Percentiles rank a stretch among this genome's conserved stretches.
These are phyloP conservation scores for Phtheirospermum japonicum DNA, from an alignment of 257 asterid genomes.

Conservation along the genomic window DNA sequence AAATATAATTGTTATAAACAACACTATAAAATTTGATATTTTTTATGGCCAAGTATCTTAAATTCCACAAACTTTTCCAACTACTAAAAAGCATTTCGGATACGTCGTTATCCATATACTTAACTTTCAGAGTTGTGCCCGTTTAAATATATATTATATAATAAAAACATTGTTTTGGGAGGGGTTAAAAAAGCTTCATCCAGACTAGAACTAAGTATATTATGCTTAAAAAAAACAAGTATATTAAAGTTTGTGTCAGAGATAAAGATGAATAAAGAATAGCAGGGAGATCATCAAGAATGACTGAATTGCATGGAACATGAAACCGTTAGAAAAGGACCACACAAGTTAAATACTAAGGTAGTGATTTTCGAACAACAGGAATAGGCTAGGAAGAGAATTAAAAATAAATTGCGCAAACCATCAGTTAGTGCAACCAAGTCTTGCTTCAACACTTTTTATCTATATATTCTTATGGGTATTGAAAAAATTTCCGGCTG, in stretches of 20 bases:
- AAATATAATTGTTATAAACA: neutral
- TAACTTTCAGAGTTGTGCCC: neutral
- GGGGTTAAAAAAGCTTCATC: neutral
- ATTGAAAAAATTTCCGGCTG: conserved; percentile 4
- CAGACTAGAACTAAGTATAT: neutral
- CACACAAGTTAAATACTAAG: conserved; percentile 10
- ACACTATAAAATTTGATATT: neutral
- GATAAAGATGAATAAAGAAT: neutral
- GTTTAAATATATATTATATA: neutral
- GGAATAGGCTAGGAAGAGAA: neutral
- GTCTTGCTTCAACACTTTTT: conserved; percentile 1
- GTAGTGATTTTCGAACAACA: conserved; percentile 9
- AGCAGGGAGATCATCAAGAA: neutral
- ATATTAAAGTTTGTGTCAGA: neutral
- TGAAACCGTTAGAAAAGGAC: neutral
- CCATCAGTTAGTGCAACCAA: conserved; percentile 11
- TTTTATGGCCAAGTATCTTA: no score
- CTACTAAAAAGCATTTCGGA: neutral
- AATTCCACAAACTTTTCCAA: no score
- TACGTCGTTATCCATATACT: neutral
- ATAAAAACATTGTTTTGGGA: neutral
- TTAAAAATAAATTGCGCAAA: conserved; percentile 6
- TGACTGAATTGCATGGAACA: conserved; percentile 15
- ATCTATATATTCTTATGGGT: neutral
- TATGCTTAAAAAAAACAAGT: no score